These are phyloP conservation scores for Trichosporon asahii DNA, from an alignment of 1,284 basidiomycete species.

Conservation along the genomic window DNA sequence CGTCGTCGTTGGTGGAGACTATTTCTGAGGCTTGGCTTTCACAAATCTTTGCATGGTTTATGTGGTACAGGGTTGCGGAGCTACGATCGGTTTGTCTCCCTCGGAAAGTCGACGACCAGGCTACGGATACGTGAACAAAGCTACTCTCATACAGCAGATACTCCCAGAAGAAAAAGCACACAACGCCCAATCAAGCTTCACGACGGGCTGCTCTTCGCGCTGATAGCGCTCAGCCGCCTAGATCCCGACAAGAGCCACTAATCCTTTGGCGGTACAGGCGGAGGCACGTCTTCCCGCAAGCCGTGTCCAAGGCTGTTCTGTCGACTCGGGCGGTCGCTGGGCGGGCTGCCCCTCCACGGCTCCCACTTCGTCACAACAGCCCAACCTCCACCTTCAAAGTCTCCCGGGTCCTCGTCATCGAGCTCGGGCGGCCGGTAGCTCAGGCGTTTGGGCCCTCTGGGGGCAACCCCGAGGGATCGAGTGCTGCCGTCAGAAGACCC, in stretches of 20 bases:
- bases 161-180: background rate
- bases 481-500: background rate
- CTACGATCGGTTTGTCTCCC: background rate
- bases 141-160: slow-evolving; percentile 5
- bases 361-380: slow-evolving; percentile 45
- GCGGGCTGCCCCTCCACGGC: slow-evolving; percentile 11
- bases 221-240: background rate
- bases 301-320: background rate
- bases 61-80: background rate
- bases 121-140: slow-evolving; percentile 2
- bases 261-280: slow-evolving; percentile 7
- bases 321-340: background rate
- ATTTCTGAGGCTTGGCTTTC: background rate
- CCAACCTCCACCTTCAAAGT: slow-evolving; percentile 50
- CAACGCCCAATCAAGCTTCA: background rate
- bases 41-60: slow-evolving; percentile 1
- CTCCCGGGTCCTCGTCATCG: slow-evolving; percentile 49
- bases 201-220: slow-evolving; percentile 2
- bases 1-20: background rate
- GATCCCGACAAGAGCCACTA: slow-evolving; percentile 11
- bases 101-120: background rate
- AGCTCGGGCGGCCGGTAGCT: slow-evolving; percentile 35
- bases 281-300: slow-evolving; percentile 3
- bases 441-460: slow-evolving; percentile 10
- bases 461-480: background rate